A percentile compares a stretch with the other conserved stretches of the same genome.
Evolutionary conservation across 495 filamentous ascomycete genomes (phyloP).

Genomic region (Chaetomium cochliodes): DNA sequence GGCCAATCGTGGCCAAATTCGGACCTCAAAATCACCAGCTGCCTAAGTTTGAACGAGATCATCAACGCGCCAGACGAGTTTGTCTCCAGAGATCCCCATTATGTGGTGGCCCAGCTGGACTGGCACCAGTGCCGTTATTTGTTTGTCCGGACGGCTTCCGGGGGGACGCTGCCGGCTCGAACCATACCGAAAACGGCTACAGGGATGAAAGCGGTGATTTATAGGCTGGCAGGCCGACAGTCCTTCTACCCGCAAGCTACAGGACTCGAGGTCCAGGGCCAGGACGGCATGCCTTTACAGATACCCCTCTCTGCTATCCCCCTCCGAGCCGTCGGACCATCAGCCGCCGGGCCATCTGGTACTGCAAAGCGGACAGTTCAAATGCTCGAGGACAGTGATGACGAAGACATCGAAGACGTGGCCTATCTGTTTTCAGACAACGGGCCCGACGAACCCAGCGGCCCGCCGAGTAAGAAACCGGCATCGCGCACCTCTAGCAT

Average conservation of each 20-base stretch:
- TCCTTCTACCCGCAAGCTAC: constrained; percentile 16
- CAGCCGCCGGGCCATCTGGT: neutral
- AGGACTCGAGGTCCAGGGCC: constrained; percentile 18
- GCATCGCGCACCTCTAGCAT: constrained; percentile 18
- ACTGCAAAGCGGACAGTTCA: constrained; percentile 15
- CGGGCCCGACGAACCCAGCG: constrained; percentile 27
- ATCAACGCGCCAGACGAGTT: constrained; percentile 72
- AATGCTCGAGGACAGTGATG: constrained; percentile 40
- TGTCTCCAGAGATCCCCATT: constrained; percentile 52
- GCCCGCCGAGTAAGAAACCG: constrained; percentile 9
- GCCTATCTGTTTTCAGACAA: constrained; percentile 45
- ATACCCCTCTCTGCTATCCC: constrained; percentile 38
- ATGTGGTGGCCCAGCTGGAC: constrained; percentile 72
- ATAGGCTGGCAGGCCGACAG: neutral
- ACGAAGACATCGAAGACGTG: constrained; percentile 55
- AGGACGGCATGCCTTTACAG: neutral
- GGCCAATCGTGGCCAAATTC: constrained; percentile 61
- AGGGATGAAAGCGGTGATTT: neutral
- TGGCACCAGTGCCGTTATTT: constrained; percentile 94
- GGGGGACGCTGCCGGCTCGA: neutral
- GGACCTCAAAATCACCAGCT: constrained; percentile 53
- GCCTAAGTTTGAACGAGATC: constrained; percentile 84
- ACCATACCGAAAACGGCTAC: constrained; percentile 2
- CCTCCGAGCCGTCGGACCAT: constrained; percentile 13
- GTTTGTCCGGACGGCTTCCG: constrained; percentile 55